These are phyloP conservation scores for Trichoderma sp. DNA, from an alignment of 2,329 filamentous ascomycete genomes.

Conservation along the genomic window DNA sequence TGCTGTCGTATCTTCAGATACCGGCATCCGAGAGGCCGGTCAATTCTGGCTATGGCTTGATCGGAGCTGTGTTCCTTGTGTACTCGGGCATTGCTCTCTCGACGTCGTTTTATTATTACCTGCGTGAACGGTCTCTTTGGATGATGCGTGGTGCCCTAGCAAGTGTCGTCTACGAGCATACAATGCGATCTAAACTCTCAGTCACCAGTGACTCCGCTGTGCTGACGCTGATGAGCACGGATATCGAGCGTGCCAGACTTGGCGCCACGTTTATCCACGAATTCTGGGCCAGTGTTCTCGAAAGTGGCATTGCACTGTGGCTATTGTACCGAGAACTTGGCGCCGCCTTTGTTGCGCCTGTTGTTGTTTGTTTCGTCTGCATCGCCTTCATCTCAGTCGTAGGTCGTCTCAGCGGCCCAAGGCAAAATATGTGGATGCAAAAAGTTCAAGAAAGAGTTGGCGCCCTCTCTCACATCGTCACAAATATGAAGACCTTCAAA, in stretches of 20 bases:
- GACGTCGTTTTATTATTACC: neutral
- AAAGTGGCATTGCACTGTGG: constrained; percentile 48
- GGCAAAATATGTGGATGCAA: constrained; percentile 40
- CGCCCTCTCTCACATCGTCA: constrained; percentile 34
- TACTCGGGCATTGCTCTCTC: constrained; percentile 44
- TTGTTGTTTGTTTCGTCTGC: constrained; percentile 43
- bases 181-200: constrained; percentile 34
- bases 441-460: constrained; percentile 39
- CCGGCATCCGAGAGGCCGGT: constrained; percentile 17
- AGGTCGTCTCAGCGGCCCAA: constrained; percentile 17
- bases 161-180: constrained; percentile 38
- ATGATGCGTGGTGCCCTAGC: constrained; percentile 35
- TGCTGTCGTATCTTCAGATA: constrained; percentile 38
- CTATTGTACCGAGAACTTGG: constrained; percentile 51
- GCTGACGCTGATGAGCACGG: constrained; percentile 50
- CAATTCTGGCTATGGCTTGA: constrained; percentile 43
- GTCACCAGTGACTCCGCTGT: constrained; percentile 42
- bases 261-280: constrained; percentile 42
- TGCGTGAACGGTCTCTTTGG: neutral
- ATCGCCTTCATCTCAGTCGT: constrained; percentile 22
- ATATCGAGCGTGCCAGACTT: constrained; percentile 45
- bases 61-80: constrained; percentile 43
- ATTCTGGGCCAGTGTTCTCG: constrained; percentile 42
- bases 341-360: constrained; percentile 47
- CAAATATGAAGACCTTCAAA: constrained; percentile 38